phyloP scores from a whole-genome alignment of 2,329 filamentous ascomycete species.

The Nigrospora osmanthi region DNA sequence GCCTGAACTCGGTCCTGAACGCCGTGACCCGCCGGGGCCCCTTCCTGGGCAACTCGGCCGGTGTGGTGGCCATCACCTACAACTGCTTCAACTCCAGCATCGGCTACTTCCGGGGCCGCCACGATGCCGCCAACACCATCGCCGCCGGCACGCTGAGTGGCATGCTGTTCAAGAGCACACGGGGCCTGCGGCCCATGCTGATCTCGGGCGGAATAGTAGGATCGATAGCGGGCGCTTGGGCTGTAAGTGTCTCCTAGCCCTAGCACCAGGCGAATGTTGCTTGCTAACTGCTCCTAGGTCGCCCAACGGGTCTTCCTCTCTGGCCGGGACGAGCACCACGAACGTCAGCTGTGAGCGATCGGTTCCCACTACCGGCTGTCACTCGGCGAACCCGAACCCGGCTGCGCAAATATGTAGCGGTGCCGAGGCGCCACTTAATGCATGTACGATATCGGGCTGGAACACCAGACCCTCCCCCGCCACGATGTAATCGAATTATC shows the following conservation, averaged over 20 bases:
- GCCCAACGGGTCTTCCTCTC: conserved; percentile 11
- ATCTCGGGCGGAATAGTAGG: conserved; percentile 89
- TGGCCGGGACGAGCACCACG: conserved; percentile 1
- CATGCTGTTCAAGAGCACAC: conserved; percentile 93
- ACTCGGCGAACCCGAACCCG: too few species aligned
- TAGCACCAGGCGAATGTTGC: not conserved
- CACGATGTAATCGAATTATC: not conserved
- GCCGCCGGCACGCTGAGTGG: conserved; percentile 80
- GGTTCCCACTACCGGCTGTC: too few species aligned
- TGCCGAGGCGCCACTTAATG: not conserved
- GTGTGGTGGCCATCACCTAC: conserved; percentile 92
- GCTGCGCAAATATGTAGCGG: too few species aligned
- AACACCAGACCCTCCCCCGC: not conserved
- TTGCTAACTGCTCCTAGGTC: conserved; percentile 18
- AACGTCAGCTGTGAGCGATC: not conserved
- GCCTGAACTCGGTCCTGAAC: conserved; percentile 91
- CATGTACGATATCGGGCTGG: conserved; percentile 20
- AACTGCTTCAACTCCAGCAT: conserved; percentile 86
- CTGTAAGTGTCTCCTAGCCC: conserved; percentile 52
- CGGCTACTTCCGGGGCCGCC: conserved; percentile 72
- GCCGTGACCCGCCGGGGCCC: conserved; percentile 87
- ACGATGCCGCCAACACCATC: conserved; percentile 86
- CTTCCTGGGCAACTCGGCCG: conserved; percentile 92
- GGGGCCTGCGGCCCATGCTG: conserved; percentile 84
- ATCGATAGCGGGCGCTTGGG: conserved; percentile 78